A percentile compares a stretch with the other conserved stretches of the same genome.
Conservation (phyloP, 208 protist species). For the Wallacemonas sp. region DNA sequence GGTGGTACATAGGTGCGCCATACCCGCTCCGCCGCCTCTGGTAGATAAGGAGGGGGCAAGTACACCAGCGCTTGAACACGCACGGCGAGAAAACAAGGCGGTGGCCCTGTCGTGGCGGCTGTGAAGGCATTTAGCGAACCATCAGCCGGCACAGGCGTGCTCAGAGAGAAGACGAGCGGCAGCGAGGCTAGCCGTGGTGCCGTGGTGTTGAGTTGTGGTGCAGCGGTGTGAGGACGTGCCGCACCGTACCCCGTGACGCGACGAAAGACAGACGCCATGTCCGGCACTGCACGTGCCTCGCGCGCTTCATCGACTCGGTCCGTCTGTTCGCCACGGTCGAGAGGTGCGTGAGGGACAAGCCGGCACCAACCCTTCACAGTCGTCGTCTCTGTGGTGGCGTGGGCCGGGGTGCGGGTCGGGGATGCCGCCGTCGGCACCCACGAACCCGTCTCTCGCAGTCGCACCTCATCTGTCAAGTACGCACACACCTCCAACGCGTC, state of each 20-base stretch:
- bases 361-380: conserved; percentile 4
- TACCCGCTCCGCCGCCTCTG: background rate
- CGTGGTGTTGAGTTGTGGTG: background rate
- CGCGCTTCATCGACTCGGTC: too few relatives aligned
- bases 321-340: too few relatives aligned
- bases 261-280: too few relatives aligned
- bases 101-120: background rate
- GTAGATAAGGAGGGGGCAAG: background rate
- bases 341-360: background rate
- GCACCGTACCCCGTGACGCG: too few relatives aligned
- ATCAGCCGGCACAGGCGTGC: background rate
- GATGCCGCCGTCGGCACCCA: background rate
- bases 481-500: conserved; percentile 19
- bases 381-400: background rate
- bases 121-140: conserved; percentile 6
- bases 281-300: too few relatives aligned
- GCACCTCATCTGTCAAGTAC: conserved; percentile 8
- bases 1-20: background rate
- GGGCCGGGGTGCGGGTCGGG: background rate
- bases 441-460: background rate
- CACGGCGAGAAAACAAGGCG: conserved; percentile 9
- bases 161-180: background rate
- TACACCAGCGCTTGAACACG: conserved; percentile 5
- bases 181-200: background rate
- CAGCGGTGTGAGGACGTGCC: too few relatives aligned